Conservation (phyloP, 2,329 filamentous ascomycete genomes). For the Fusarium incarnatum region DNA sequence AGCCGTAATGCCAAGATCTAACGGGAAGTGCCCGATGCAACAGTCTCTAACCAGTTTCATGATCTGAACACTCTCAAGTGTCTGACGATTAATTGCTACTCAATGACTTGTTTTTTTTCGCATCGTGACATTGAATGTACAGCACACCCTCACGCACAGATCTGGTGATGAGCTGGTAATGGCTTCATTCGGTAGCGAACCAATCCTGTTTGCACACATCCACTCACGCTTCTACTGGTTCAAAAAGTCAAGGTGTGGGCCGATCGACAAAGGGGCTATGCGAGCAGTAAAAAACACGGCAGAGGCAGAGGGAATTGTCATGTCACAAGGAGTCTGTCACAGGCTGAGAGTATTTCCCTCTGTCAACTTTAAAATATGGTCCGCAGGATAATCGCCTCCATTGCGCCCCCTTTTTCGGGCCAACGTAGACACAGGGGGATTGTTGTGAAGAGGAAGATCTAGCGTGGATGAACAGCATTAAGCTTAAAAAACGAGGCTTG, state of each 20-base stretch:
- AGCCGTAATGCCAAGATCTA: constrained; percentile 1
- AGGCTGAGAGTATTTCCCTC: not conserved
- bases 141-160: not conserved
- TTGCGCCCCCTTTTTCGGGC: constrained; percentile 20
- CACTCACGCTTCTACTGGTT: constrained; percentile 3
- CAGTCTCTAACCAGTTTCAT: not conserved
- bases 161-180: constrained; percentile 3
- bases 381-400: not conserved
- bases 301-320: not conserved
- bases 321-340: not conserved
- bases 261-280: constrained; percentile 19
- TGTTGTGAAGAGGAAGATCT: constrained; percentile 14
- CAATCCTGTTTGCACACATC: constrained; percentile 7
- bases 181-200: not conserved
- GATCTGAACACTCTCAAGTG: not conserved
- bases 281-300: not conserved
- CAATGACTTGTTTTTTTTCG: not conserved
- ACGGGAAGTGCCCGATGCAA: not conserved
- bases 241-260: not conserved
- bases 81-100: not conserved
- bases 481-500: constrained; percentile 37
- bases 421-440: not conserved
- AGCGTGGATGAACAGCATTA: constrained; percentile 28
- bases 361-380: constrained; percentile 17
- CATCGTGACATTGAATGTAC: not conserved